Evolutionary conservation across 2,329 filamentous ascomycete species (phyloP).

Genomic region (Colletotrichum graminicola): DNA sequence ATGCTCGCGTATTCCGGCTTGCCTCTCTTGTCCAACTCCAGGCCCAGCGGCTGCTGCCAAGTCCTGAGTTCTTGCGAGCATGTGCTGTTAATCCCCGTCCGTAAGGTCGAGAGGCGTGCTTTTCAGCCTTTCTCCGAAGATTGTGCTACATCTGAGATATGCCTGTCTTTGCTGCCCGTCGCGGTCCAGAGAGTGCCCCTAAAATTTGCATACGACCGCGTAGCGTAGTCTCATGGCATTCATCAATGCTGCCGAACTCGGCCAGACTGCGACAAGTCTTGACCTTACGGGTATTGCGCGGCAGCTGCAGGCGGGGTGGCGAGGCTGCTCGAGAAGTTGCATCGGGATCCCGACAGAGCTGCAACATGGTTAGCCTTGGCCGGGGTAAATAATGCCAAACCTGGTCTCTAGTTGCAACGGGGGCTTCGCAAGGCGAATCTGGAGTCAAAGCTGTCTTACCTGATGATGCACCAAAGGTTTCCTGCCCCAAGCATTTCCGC

Average conservation of each 20-base stretch:
- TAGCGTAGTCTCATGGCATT: neutral
- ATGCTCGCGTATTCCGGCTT: conserved; percentile 5
- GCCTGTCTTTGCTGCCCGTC: neutral
- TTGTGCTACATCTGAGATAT: too few relatives aligned
- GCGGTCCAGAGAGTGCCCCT: neutral
- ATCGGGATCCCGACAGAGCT: neutral
- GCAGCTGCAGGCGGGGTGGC: neutral
- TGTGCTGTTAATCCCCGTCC: neutral
- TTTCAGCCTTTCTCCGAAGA: neutral
- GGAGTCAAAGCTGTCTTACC: neutral
- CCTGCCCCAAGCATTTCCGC: neutral
- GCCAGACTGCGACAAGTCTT: neutral
- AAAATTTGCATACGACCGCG: neutral
- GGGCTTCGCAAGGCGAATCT: neutral
- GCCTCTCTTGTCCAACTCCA: neutral
- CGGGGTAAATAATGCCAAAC: neutral
- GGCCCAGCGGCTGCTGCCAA: neutral
- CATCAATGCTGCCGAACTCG: neutral
- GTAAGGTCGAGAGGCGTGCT: neutral
- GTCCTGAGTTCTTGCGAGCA: neutral
- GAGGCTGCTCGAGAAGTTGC: neutral
- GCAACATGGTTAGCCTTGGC: neutral
- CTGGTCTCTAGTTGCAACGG: neutral
- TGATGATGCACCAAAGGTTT: conserved; percentile 12
- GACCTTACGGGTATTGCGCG: neutral